These are phyloP conservation scores for Trichoderma citrinoviride DNA, from an alignment of 2,329 filamentous ascomycete species.

Conservation along the genomic window DNA sequence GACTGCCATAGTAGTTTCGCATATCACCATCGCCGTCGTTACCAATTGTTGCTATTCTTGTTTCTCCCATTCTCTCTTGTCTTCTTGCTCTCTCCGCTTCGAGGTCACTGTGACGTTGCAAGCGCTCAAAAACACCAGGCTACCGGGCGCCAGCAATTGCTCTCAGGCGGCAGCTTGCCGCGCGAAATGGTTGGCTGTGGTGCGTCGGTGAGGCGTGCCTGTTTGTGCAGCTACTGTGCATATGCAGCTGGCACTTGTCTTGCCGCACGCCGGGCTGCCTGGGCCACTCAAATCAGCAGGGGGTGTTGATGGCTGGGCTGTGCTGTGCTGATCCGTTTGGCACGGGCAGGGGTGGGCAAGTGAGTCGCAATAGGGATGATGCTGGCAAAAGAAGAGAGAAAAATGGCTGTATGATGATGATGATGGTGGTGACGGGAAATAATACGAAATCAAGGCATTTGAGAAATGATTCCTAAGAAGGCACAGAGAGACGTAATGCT, in stretches of 20 bases:
- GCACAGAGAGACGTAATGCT: neutral
- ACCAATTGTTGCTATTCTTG: constrained; percentile 16
- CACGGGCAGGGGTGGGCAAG: neutral
- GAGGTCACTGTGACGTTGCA: constrained; percentile 9
- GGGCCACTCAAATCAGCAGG: constrained; percentile 11
- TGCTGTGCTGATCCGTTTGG: constrained; percentile 16
- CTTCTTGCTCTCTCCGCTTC: neutral
- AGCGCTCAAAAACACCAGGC: constrained; percentile 1
- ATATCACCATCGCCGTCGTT: neutral
- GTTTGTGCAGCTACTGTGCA: constrained; percentile 3
- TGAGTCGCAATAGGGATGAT: constrained; percentile 10
- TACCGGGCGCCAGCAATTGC: constrained; percentile 5
- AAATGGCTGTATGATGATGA: neutral
- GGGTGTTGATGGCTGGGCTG: constrained; percentile 8
- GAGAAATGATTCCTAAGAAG: neutral
- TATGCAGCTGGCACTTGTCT: neutral
- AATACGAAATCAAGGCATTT: neutral
- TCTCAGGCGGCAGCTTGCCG: neutral
- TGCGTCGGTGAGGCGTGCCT: constrained; percentile 1
- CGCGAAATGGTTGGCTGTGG: constrained; percentile 20
- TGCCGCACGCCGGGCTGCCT: neutral
- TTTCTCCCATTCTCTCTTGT: neutral
- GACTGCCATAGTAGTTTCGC: neutral
- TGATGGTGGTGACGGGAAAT: neutral
- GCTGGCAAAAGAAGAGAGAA: neutral